A percentile compares a stretch with the other conserved stretches of the same genome.
phyloP scores from a whole-genome alignment of 441 rosid genomes.

The Croton laevigatus region DNA sequence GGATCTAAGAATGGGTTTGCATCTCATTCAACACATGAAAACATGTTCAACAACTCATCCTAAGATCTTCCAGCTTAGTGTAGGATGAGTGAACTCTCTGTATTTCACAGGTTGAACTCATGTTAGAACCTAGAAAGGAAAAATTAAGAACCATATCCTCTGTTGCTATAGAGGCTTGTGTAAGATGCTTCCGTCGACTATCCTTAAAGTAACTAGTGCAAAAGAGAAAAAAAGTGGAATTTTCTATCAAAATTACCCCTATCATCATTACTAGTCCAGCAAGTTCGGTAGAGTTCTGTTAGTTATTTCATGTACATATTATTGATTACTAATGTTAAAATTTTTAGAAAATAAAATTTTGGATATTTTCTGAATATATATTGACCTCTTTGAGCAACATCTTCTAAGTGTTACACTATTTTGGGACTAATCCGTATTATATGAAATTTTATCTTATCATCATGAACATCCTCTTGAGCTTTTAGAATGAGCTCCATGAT shows the following conservation, averaged over 20 bases:
- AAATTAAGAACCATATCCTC: neutral
- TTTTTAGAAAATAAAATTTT: neutral
- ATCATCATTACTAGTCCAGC: conserved; percentile 1
- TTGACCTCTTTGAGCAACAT: neutral
- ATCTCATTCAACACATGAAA: neutral
- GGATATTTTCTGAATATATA: neutral
- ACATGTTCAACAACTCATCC: neutral
- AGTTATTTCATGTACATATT: neutral
- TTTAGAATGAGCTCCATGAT: neutral
- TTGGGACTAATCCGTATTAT: neutral
- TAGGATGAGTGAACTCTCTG: neutral
- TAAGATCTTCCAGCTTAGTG: no score
- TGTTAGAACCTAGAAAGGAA: neutral
- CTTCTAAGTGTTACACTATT: neutral
- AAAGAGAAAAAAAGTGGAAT: neutral
- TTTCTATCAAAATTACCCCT: neutral
- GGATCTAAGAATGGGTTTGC: neutral
- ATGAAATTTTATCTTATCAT: neutral
- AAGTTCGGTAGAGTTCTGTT: neutral
- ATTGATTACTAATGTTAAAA: neutral
- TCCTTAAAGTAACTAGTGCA: neutral
- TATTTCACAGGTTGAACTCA: neutral
- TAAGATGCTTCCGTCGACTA: neutral
- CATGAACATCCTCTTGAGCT: neutral
- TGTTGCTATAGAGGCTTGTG: neutral